Percentiles rank a stretch among this genome's conserved stretches.
Evolutionary conservation across 2,329 filamentous ascomycete genomes (phyloP).

Genomic region (Ascochyta clinopodiicola): DNA sequence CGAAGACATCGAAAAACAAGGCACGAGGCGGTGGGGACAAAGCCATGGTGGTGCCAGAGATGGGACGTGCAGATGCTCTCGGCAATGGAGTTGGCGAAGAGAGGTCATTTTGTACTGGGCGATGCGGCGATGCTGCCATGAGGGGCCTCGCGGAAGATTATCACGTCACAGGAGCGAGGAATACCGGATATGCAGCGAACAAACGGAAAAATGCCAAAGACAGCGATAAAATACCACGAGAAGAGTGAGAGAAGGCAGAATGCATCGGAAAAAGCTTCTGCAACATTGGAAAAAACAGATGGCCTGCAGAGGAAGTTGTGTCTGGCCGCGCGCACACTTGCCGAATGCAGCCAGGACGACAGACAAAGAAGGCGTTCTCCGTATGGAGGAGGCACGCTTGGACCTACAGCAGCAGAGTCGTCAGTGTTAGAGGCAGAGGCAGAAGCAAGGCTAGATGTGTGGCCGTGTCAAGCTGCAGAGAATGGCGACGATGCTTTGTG

Average conservation of each 20-base stretch:
- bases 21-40: slow-evolving; percentile 55
- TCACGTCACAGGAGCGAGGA: slow-evolving; percentile 20
- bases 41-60: slow-evolving; percentile 31
- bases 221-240: background rate
- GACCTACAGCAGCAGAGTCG: background rate
- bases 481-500: background rate
- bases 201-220: slow-evolving; percentile 13
- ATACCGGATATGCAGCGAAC: slow-evolving; percentile 14
- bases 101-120: slow-evolving; percentile 22
- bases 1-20: slow-evolving; percentile 78
- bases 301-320: slow-evolving; percentile 4
- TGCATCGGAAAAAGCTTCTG: background rate
- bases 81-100: slow-evolving; percentile 18
- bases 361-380: slow-evolving; percentile 9
- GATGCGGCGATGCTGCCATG: slow-evolving; percentile 19
- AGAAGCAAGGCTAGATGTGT: background rate
- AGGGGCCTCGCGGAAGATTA: slow-evolving; percentile 14
- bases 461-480: background rate
- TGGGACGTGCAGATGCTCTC: slow-evolving; percentile 7
- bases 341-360: slow-evolving; percentile 12
- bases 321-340: slow-evolving; percentile 10
- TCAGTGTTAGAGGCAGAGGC: background rate
- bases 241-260: background rate
- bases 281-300: background rate
- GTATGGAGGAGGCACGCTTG: background rate